Base-by-base conservation (phyloP, 768 basidiomycete genomes). In the Ramaria sp. region DNA sequence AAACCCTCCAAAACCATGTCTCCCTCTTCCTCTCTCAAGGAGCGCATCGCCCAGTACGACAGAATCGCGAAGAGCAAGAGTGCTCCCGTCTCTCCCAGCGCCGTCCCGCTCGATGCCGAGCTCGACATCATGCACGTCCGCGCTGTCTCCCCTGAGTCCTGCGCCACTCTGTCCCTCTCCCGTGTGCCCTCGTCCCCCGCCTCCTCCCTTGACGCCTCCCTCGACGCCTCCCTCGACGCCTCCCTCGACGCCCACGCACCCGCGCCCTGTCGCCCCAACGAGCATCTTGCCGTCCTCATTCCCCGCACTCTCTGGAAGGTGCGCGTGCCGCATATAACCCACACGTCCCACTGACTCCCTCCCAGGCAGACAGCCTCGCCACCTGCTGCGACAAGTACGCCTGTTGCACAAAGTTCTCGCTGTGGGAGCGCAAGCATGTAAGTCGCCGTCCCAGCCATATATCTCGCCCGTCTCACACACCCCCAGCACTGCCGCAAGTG, bases 401-500 rank as follows among this genome's bases (percentile, higher is more conserved):
- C 64, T 91, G 88, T 70, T 75, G 75, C 56, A 72, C 76, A 60
- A 68, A 68, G 51, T 90, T 90, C 67, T 78, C 80, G 59, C 66
- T 90, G 59, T 77, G 83, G 45, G 84, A 87, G 61, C 84, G 88
- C 60, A 80, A 81, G 71, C 88, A 91, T 66, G 84, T 86, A 65
- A 63, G 84, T 27, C 76, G 15, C 48, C 31, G 19, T 10, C 47
- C 51, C 47, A 19, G 3, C 19, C n/a, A 7, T 33, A 10, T 59
- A 48, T 34, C 34, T n/a, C 55, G 54, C 38, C 37, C 63, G 33
- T 19, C 17, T 45, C 31, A 42, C 31, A 39, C 53, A 2, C 34
- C 2, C 17, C 38, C 65, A 86, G 84, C 88, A 91, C 59, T 91
- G 88, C 69, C 79, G 88, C 67, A 90, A 89, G 66, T 90, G 88